Conservation (phyloP, 768 basidiomycete genomes). For the Austroboletus eburneus region DNA sequence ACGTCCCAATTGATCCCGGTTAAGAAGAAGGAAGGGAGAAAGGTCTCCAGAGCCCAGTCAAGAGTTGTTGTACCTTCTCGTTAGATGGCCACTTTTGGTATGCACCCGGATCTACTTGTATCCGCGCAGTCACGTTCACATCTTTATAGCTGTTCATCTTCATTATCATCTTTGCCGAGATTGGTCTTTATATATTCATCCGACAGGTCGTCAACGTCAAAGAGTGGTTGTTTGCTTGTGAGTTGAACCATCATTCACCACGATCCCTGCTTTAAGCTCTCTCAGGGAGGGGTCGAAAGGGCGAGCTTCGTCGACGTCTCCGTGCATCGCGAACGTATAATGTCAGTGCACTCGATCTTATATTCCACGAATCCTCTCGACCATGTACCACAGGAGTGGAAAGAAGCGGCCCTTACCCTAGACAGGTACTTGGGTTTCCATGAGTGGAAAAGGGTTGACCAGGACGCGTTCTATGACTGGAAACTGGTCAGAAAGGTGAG, state of each 20-base stretch:
- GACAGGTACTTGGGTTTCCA: constrained; percentile 84
- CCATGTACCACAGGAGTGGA: constrained; percentile 75
- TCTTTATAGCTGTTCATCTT: constrained; percentile 71
- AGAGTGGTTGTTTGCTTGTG: constrained; percentile 90
- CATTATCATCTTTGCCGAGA: constrained; percentile 77
- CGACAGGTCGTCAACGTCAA: constrained; percentile 92
- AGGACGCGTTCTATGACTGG: constrained; percentile 92
- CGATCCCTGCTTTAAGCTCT: background rate
- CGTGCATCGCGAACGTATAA: constrained; percentile 73
- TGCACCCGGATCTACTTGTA: constrained; percentile 16
- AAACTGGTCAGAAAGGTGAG: constrained; percentile 76
- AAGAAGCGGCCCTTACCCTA: constrained; percentile 66
- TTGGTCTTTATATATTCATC: constrained; percentile 81
- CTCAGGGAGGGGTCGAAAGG: constrained; percentile 83
- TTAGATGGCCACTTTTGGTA: constrained; percentile 87
- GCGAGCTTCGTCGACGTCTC: constrained; percentile 67
- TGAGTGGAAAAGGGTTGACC: constrained; percentile 85
- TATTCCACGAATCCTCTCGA: no score
- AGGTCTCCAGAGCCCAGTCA: constrained; percentile 42
- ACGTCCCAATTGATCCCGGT: constrained; percentile 3
- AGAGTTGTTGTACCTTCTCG: constrained; percentile 72
- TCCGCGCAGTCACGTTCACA: constrained; percentile 3
- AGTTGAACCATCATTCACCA: constrained; percentile 10
- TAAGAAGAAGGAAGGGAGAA: constrained; percentile 36
- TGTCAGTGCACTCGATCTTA: constrained; percentile 34